phyloP scores from a whole-genome alignment of 768 basidiomycete genomes.

The Mycena polygramma region DNA sequence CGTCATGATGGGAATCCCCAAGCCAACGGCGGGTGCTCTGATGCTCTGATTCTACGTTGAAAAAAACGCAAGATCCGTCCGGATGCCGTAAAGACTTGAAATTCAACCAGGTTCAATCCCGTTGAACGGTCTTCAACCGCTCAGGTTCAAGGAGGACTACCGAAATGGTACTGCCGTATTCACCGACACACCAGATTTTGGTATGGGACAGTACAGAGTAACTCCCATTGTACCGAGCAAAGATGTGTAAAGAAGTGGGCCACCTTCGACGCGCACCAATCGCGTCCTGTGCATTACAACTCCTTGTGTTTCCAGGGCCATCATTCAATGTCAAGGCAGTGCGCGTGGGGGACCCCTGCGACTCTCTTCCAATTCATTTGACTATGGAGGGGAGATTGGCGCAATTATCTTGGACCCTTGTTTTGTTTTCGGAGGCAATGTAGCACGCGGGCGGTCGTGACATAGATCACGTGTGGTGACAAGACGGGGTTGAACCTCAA shows the following conservation, averaged over 20 bases:
- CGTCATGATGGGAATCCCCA: slow-evolving; percentile 7
- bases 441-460: too few species aligned
- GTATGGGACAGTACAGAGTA: too few species aligned
- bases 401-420: neutral
- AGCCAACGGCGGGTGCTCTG: slow-evolving; percentile 10
- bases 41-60: slow-evolving; percentile 8
- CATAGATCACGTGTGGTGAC: too few species aligned
- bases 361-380: neutral
- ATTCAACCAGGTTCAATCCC: neutral
- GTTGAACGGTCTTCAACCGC: neutral
- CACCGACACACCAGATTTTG: neutral
- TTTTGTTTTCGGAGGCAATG: neutral
- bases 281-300: neutral
- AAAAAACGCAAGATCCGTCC: slow-evolving; percentile 17
- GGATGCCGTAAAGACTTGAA: slow-evolving; percentile 1
- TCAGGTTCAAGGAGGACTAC: neutral
- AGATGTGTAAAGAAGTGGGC: neutral
- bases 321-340: neutral
- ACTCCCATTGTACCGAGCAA: too few species aligned
- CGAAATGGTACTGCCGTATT: neutral
- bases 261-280: neutral
- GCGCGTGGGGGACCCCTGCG: slow-evolving; percentile 3
- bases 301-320: neutral
- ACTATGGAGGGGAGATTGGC: neutral
- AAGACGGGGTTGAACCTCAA: too few species aligned